Base-by-base conservation (phyloP, 2,329 filamentous ascomycete species). In the Arthrocladium fulminans region DNA sequence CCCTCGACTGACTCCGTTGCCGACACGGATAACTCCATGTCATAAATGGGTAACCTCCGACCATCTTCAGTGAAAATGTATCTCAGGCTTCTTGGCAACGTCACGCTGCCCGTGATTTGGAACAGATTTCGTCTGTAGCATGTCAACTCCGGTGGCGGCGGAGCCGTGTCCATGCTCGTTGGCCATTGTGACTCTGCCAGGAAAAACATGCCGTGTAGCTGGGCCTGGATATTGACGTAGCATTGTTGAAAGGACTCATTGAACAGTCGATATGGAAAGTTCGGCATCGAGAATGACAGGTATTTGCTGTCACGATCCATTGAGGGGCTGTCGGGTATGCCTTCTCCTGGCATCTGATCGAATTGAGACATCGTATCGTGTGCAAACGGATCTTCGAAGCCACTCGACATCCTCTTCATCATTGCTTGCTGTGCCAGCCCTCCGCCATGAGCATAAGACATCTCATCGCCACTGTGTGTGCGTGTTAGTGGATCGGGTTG, bases 51-150 rank as follows among this genome's bases (percentile, higher is more conserved):
- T 34, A 94, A 82, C 38, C 85, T 83, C 63, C 94, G 86, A 38
- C 88, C 88, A 47, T 85, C 80, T 51, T 95, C 88, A 15, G 83
- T 86, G 65, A 94, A 75, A 48, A 95, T 80, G 45, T 84, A 92
- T 48, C 90, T 73, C 53, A 88, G 77, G 23, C 81, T 83, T 53
- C 87, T 74, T 1, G 89, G 88, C 12, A 89, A 76, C 34, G 88
- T 88, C 50, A 95, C 79, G 3, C 84, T 88, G 50, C 90, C 90
- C 52, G 88, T 94, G 61, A 96, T 94, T 66, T 96, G 90, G 67
- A 97, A 97, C 42, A 97, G 73, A 63, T 97, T 97, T 41, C 90
- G 81, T 55, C 90, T 84, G 67, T 97, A 97, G 74, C 90, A 97
- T 2, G 90, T 97, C 64, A 97, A 68, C 68, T 97, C 90, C 45